These are phyloP conservation scores for Chrysopogon serrulatus DNA, from an alignment of 176 grass and related monocot genomes.

Conservation along the genomic window DNA sequence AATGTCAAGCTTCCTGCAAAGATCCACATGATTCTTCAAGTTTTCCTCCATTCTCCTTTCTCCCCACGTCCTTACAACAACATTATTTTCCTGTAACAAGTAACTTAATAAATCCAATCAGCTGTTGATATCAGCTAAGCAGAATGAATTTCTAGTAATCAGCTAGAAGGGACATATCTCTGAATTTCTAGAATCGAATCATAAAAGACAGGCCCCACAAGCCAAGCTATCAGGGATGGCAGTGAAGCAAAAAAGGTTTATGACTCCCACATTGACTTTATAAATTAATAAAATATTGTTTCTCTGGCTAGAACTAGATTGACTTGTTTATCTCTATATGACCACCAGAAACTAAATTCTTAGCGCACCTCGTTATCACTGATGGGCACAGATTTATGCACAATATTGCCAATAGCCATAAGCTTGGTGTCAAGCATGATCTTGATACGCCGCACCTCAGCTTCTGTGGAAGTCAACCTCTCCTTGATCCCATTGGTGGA, in stretches of 20 bases:
- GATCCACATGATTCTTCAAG: conserved; percentile 80
- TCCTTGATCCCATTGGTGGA: conserved; percentile 67
- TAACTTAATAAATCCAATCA: not conserved
- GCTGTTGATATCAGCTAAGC: conserved; percentile 8
- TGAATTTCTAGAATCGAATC: not conserved
- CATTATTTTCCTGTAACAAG: conserved; percentile 60
- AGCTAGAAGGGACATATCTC: too few relatives aligned
- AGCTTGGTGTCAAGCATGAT: conserved; percentile 51
- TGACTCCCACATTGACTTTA: not conserved
- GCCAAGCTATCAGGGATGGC: not conserved
- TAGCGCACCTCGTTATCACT: conserved; percentile 50
- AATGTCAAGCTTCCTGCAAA: conserved; percentile 76
- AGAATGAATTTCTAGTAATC: not conserved
- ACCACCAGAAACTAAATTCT: not conserved
- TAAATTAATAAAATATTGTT: not conserved
- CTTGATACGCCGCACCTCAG: conserved; percentile 71
- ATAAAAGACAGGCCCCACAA: not conserved
- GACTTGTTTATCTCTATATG: not conserved
- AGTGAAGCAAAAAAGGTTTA: not conserved
- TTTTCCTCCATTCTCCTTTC: conserved; percentile 59
- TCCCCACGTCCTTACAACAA: conserved; percentile 62
- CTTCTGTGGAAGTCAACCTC: conserved; percentile 53
- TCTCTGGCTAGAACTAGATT: not conserved
- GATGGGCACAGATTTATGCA: conserved; percentile 68
- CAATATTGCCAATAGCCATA: conserved; percentile 63